Evolutionary conservation across 257 asterid species (phyloP).

Genomic region (Solanum tarapatanum): DNA sequence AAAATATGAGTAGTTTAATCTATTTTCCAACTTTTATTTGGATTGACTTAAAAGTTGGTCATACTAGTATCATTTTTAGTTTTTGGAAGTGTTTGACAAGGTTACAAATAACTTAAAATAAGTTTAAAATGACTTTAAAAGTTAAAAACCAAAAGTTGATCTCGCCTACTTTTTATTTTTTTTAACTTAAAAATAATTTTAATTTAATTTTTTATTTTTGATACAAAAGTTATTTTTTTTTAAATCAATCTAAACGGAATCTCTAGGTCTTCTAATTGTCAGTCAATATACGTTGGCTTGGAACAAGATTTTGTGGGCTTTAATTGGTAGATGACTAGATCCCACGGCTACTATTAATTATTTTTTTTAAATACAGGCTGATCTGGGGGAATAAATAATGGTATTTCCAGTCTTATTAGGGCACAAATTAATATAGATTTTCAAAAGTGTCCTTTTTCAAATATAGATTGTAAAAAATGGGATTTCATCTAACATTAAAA

Average conservation of each 20-base stretch:
- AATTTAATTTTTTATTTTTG: no score
- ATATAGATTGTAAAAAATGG: not conserved
- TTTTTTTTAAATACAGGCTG: not conserved
- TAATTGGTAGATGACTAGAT: not conserved
- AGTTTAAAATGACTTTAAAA: no score
- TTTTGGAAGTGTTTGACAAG: no score
- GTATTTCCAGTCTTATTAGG: not conserved
- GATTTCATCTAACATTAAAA: not conserved
- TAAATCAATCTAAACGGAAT: no score
- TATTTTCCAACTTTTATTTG: not conserved
- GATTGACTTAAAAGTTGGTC: no score
- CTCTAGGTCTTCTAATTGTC: not conserved
- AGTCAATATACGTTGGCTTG: not conserved
- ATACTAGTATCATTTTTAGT: no score
- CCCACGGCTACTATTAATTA: not conserved
- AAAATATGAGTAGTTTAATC: not conserved
- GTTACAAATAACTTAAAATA: no score
- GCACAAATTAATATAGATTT: not conserved
- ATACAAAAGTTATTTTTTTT: no score
- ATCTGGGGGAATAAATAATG: not conserved
- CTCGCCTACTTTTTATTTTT: no score
- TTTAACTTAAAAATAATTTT: no score
- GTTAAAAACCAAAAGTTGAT: no score
- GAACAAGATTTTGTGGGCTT: not conserved
- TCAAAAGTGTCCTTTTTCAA: not conserved